Base-by-base conservation (phyloP, 228 moss, liverwort and hornwort species). In the Sphagnum magellanicum region DNA sequence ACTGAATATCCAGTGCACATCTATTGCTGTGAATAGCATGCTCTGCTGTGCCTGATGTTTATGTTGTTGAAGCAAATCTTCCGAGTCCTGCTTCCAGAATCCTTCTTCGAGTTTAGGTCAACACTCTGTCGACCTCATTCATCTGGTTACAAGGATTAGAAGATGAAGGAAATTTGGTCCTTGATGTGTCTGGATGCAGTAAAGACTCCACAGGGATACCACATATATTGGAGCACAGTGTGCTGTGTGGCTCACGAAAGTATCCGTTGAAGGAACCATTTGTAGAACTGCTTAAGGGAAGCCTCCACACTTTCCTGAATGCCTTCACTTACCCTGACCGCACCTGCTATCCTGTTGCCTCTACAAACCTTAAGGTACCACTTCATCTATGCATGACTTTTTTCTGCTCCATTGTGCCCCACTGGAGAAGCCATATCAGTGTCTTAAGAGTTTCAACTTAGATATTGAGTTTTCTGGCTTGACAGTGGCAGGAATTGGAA, bases 281-380 rank as follows among this genome's bases (percentile, higher is more conserved):
- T 71, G 98, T 94, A 50, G 98, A 98, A 70, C 94, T 98, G 70
- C 75, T 98, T 5, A 98, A 94, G 79, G 94, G 98, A 55, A 98
- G 98, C 70, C 64, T 98, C 78, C 92, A 98, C 76, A 94, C 98
- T 6, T 98, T 94, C 71, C 74, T 94, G 68, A 98, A 98, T 75
- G 94, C 94, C 4, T 94, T 94, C 74, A 98, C 94, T 0, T 94
- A 98, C 17, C 92, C 94, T n/a, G 98, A 98, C 74, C 88, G 94
- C 10, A 98, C 98, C 64, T 94, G 94, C 85, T 98, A 94, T 73
- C 98, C 92, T 61, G 98, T 94, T 49, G 98, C 98, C 52, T 98
- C 98, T 10, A 94, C 98, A 9, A 98, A 98, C 78, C 75, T 94
- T 17, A 92, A 94, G 90, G 98, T 88, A 52, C 47, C 48, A 49